Conservation (phyloP, 371 early-diverging fungal genomes). For the Dichotomocladium elegans region DNA sequence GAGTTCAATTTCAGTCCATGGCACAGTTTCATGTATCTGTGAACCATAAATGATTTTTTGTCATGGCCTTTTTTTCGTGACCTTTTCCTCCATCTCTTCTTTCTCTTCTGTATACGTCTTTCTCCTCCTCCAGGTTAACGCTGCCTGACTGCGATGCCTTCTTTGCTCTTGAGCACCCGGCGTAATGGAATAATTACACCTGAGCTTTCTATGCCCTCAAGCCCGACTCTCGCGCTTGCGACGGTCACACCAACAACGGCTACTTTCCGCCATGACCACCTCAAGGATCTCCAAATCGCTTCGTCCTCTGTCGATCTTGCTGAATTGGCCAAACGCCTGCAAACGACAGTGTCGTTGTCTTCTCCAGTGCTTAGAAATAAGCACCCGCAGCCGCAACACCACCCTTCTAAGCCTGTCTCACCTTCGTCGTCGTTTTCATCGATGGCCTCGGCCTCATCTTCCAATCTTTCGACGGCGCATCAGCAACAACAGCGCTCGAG, state of each 20-base stretch:
- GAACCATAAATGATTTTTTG: constrained; percentile 4
- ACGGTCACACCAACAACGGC: constrained; percentile 38
- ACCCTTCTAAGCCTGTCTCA: constrained; percentile 25
- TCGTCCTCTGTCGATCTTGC: constrained; percentile 24
- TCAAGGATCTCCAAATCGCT: constrained; percentile 13
- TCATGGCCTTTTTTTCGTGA: background rate
- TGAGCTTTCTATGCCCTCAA: constrained; percentile 39
- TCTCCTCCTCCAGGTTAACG: background rate
- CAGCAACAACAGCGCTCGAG: too few relatives aligned
- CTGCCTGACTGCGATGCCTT: constrained; percentile 14
- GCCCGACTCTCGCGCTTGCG: constrained; percentile 41
- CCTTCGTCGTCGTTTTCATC: constrained; percentile 15
- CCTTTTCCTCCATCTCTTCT: background rate
- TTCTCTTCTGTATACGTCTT: background rate
- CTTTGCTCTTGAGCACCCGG: constrained; percentile 38
- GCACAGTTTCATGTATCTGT: background rate
- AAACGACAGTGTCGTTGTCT: constrained; percentile 7
- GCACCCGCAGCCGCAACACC: constrained; percentile 36
- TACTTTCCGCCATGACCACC: constrained; percentile 28
- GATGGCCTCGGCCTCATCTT: too few relatives aligned
- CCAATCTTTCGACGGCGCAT: too few relatives aligned
- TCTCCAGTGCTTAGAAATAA: too few relatives aligned
- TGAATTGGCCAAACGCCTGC: constrained; percentile 30
- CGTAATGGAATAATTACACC: constrained; percentile 43
- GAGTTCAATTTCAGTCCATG: too few relatives aligned